These are phyloP conservation scores for Epichloe aotearoae DNA, from an alignment of 2,329 filamentous ascomycete species.

Conservation along the genomic window DNA sequence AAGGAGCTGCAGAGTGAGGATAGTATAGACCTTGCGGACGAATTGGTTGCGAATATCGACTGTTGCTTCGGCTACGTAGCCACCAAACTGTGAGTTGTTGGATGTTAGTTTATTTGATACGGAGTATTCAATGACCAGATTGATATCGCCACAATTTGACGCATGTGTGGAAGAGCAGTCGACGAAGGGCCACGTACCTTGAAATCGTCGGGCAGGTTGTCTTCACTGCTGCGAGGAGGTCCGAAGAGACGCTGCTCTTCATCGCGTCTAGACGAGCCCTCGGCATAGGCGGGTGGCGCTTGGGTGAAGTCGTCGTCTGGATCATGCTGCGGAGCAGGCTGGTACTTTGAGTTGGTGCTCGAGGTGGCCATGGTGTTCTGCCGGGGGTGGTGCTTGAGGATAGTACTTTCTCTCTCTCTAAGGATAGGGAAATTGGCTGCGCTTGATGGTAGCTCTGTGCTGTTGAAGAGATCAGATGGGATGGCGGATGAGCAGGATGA, in stretches of 20 bases:
- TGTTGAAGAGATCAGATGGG: background rate
- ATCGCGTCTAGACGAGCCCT: slow-evolving; percentile 41
- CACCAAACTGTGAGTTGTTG: slow-evolving; percentile 55
- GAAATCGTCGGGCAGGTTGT: slow-evolving; percentile 94
- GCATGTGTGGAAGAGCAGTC: background rate
- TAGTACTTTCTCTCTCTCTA: background rate
- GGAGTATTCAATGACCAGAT: background rate
- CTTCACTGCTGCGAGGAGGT: slow-evolving; percentile 64
- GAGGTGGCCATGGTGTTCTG: slow-evolving; percentile 40
- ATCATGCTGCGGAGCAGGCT: slow-evolving; percentile 72
- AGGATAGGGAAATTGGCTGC: background rate
- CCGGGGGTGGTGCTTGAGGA: background rate
- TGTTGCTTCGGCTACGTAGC: slow-evolving; percentile 83
- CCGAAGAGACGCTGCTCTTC: slow-evolving; percentile 47
- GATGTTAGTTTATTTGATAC: background rate
- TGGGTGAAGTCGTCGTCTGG: slow-evolving; percentile 63
- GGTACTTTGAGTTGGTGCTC: slow-evolving; percentile 60
- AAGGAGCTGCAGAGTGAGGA: slow-evolving; percentile 88
- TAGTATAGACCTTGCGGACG: slow-evolving; percentile 93
- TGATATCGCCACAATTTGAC: background rate
- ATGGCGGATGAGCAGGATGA: background rate
- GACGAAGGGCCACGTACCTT: slow-evolving; percentile 42
- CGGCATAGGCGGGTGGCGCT: slow-evolving; percentile 67
- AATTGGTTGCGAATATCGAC: slow-evolving; percentile 96
- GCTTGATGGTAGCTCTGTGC: background rate